Evolutionary conservation across 192 early-diverging fungal genomes (phyloP), one percentile per base, ranked within the genome.

Genomic region (Gaertneriomyces semiglobifer): DNA sequence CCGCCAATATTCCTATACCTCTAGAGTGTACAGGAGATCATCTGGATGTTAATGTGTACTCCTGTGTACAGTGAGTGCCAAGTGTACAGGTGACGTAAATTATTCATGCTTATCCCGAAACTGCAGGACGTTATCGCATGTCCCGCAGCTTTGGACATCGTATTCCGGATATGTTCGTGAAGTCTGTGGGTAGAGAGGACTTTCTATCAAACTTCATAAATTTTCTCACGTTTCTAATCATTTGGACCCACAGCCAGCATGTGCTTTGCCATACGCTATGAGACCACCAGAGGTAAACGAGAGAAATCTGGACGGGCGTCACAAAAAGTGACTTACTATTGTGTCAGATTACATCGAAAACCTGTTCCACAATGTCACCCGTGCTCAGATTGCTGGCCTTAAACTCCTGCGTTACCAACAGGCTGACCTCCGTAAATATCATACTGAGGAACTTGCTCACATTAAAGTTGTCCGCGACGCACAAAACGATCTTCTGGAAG

Each of bases 101-200:
- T 14, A 62, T 18, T 62, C 14, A 5, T 7, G 44, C 12, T 12
- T 38, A 38, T 16, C 3, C 53, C 46, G 19, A 46, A 3, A 18
- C 43, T 58, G 20, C 58, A 70, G 68, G 38, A 53, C 57, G 9
- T 47, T 70, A 19, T 70, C 68, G 8, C 60, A 44, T 10, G 59
- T 56, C 11, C 59, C 61, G 18, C 68, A 70, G 48, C 53, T 70
- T 12, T 70, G 68, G 68, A 70, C 68, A 38, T 70, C 68, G 7
- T 70, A 70, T 59, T 63, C 60, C 16, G 68, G 68, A 16, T 70
- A 70, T 38, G 33, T 70, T 10, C 68, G 68, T 3, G 68, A 70
- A 56, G 68, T 70, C 33, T 59, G 68, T 70, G 57, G 6, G 61
- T 9, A 50, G 1, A 50, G 12, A n/a, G 18, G 2, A 50, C 48